Evolutionary conservation across 2,329 filamentous ascomycete genomes (phyloP).

Genomic region (Aspergillus nomiae): DNA sequence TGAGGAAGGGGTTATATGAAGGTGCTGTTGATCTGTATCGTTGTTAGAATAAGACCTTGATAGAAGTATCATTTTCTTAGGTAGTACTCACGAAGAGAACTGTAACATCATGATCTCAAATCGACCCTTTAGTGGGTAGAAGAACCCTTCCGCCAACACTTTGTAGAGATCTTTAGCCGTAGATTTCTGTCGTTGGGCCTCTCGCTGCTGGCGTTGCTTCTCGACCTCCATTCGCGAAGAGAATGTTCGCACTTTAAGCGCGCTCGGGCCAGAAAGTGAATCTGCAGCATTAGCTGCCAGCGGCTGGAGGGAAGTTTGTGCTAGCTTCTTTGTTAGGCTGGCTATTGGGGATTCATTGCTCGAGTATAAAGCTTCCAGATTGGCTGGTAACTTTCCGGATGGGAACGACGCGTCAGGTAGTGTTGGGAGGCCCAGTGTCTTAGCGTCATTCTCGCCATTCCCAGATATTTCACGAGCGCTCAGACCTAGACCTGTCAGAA

Average conservation of each 20-base stretch:
- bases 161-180: slow-evolving; percentile 78
- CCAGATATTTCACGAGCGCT: slow-evolving; percentile 84
- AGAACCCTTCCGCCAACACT: slow-evolving; percentile 75
- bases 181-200: slow-evolving; percentile 53
- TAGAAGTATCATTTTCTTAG: not conserved
- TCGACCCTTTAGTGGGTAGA: slow-evolving; percentile 80
- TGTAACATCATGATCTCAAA: slow-evolving; percentile 68
- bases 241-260: slow-evolving; percentile 87
- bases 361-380: slow-evolving; percentile 72
- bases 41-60: slow-evolving; percentile 9
- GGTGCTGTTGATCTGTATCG: slow-evolving; percentile 35
- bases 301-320: slow-evolving; percentile 74
- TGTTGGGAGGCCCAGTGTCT: slow-evolving; percentile 33
- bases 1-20: slow-evolving; percentile 64
- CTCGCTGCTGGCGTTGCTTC: slow-evolving; percentile 50
- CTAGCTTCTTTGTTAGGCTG: slow-evolving; percentile 66
- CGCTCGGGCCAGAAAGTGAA: slow-evolving; percentile 73
- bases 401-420: slow-evolving; percentile 63
- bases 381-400: slow-evolving; percentile 74
- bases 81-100: slow-evolving; percentile 48
- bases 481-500: slow-evolving; percentile 80
- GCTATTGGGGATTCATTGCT: slow-evolving; percentile 61
- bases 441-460: slow-evolving; percentile 60
- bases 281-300: slow-evolving; percentile 82
- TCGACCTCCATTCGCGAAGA: slow-evolving; percentile 73